Conservation (phyloP, 2,329 filamentous ascomycete genomes). For the Emergomyces pasteurianus region DNA sequence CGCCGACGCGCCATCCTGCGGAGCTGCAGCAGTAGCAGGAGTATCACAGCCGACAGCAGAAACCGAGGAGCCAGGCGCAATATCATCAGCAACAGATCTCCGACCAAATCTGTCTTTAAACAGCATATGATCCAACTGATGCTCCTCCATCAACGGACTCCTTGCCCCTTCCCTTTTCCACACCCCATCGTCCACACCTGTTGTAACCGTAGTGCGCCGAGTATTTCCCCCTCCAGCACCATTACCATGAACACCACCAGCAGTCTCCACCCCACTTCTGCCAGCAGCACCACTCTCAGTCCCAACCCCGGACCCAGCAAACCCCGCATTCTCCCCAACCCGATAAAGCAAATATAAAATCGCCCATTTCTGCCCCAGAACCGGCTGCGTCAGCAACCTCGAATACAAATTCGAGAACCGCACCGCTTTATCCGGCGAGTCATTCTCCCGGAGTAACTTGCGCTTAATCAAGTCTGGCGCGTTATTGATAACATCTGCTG, state of each 20-base stretch:
- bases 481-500: conserved; percentile 57
- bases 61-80: conserved; percentile 29
- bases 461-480: conserved; percentile 86
- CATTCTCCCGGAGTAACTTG: conserved; percentile 67
- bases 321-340: conserved; percentile 52
- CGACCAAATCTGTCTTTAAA: conserved; percentile 16
- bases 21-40: conserved; percentile 14
- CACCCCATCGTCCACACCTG: neutral
- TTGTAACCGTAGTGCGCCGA: neutral
- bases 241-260: neutral
- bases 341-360: conserved; percentile 86
- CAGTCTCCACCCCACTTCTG: neutral
- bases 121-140: conserved; percentile 27
- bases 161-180: conserved; percentile 13
- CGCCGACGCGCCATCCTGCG: conserved; percentile 10
- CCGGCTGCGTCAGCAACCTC: conserved; percentile 75
- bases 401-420: conserved; percentile 87
- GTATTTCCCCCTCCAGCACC: neutral
- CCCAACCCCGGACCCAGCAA: conserved; percentile 7
- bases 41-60: conserved; percentile 22
- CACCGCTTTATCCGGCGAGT: conserved; percentile 60
- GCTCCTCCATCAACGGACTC: conserved; percentile 30
- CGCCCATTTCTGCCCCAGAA: conserved; percentile 91
- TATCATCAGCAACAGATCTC: conserved; percentile 15
- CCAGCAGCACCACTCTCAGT: conserved; percentile 11